phyloP scores from a whole-genome alignment of 1,139 yeast genomes.

The Saccharomyces hybrid region DNA sequence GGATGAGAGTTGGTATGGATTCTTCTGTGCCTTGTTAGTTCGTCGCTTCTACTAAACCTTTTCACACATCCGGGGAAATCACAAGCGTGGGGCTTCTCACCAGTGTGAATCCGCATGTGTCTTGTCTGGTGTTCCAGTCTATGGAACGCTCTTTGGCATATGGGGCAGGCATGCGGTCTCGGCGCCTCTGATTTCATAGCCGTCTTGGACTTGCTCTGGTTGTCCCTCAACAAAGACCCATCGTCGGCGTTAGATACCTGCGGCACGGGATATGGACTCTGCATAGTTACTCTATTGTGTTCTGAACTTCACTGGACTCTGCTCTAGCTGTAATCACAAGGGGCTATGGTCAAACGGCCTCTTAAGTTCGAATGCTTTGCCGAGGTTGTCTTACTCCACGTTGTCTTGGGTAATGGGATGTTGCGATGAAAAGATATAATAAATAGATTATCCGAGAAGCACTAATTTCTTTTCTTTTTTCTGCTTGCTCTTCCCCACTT shows the following conservation, averaged over 20 bases:
- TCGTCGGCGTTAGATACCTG: background rate
- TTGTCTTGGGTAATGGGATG: background rate
- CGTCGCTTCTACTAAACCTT: too few species aligned
- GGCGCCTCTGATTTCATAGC: constrained; percentile 19
- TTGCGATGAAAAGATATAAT: background rate
- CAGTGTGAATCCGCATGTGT: too few species aligned
- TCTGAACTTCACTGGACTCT: background rate
- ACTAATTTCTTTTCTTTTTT: background rate
- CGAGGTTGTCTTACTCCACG: background rate
- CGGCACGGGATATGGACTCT: background rate
- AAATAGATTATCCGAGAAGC: background rate
- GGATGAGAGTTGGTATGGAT: constrained; percentile 32
- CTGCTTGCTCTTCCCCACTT: background rate
- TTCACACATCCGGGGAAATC: too few species aligned
- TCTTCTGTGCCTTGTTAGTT: too few species aligned
- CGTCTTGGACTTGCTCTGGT: constrained; percentile 1
- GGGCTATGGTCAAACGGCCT: background rate
- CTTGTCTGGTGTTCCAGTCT: too few species aligned
- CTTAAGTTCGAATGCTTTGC: background rate
- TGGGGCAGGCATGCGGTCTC: constrained; percentile 50
- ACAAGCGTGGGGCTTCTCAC: too few species aligned
- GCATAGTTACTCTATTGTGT: background rate
- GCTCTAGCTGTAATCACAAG: background rate
- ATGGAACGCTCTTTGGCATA: constrained; percentile 36
- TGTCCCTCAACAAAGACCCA: background rate